Evolutionary conservation across 768 basidiomycete genomes (phyloP), one percentile per base, ranked within the genome.

Genomic region (Sarcodon aspratus): DNA sequence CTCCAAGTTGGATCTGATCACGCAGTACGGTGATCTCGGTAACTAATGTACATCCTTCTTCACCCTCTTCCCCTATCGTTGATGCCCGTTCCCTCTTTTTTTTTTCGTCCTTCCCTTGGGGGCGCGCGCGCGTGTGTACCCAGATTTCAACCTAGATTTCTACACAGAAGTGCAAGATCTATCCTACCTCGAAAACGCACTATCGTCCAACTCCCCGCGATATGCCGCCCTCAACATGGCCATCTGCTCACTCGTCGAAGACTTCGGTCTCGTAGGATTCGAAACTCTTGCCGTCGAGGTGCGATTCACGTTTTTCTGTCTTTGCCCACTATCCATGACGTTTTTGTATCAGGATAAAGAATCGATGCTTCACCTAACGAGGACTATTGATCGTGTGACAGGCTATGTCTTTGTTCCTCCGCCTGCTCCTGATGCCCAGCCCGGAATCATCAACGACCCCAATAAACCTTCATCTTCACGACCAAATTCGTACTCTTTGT

Each of bases 161-260:
- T 98, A 98, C 64, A 97, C 96, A 37, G 93, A 99, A 66, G 96
- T 96, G 0, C 93, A 96, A 64, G 95, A 99, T 60, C 73, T 99
- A 0, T 83, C 85, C 1, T 84, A 97, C 62, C 78, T 99, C 17
- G 79, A 89, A 54, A 83, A 82, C 53, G 68, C 79, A 0, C 76
- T 98, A 12, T 71, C 75, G 13, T 71, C 79, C 0, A 61, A 78
- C 1, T 75, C 85, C 0, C 79, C 83, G 1, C 80, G 81, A 36
- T 96, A 80, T 57, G 68, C 75, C 0, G 80, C 81, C 7, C 66
- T 99, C 42, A 98, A 97, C 62, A 80, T 85, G 74, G 85, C 87
- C 0, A 82, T 98, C 60, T 85, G 90, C 50, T 92, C 86, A 11
- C 63, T 98, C n/a, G 79, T 98, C 36, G 93, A 97, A 61, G 95